Base-by-base conservation (phyloP, 768 basidiomycete genomes). In the Leccinum olivaceopallidum region DNA sequence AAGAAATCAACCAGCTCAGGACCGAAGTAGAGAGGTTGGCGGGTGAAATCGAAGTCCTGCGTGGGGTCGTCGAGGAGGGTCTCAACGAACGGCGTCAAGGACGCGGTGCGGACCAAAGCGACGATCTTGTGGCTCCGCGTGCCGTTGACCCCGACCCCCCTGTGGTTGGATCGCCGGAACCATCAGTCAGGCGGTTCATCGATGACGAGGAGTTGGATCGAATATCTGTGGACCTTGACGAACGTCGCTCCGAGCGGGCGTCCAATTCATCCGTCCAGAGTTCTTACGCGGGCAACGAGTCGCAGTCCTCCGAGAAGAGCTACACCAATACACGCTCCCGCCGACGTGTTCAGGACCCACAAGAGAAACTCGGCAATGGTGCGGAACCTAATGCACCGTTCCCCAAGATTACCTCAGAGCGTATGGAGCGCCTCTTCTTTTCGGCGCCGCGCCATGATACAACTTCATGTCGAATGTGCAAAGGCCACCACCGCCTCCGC, bases 1-100 rank as follows among this genome's bases (percentile, higher is more conserved):
- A 78, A 5, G 92, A 94, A 22, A 22, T 22, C 22, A 22, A 22
- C 22, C 22, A 22, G 22, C 22, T 22, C 22, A 22, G 22, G 22
- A 22, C 22, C 22, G 22, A 22, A 67, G 89, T 98, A 7, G 91
- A 95, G 66, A 75, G 88, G 48, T 82, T 97, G 5, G 87, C 84
- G 0, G 86, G 87, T 4, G 94, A 98, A 74, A 91, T 98, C 2
- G 89, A 90, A 61, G 88, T 92, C 3, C 79, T 97, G n/a, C 79
- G 90, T 12, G 89, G 86, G 1, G 89, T 95, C 0, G 92, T 98
- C 1, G 91, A 95, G 72, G 89, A 92, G 60, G 93, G 93, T 4
- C 78, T 97, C 56, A 83, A 87, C 61, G 92, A 93, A 63, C 74
- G 94, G 24, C 76, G 88, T 42, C 74, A 79, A 42, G 79, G 78